A percentile compares a stretch with the other conserved stretches of the same genome.
phyloP scores from a whole-genome alignment of 306 rosid species.

The Geum urbanum region DNA sequence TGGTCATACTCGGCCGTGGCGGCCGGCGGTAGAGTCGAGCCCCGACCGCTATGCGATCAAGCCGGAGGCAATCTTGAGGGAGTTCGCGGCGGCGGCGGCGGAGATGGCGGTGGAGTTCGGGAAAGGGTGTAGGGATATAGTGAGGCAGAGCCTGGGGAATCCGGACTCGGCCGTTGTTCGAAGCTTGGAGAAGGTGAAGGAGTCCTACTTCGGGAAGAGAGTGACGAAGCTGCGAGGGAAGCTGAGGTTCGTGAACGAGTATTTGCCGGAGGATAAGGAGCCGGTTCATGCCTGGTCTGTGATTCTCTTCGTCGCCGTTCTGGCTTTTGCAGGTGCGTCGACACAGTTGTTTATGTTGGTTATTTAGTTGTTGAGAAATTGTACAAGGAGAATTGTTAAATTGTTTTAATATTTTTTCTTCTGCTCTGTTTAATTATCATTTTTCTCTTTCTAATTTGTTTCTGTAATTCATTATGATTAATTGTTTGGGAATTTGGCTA shows the following conservation, averaged over 20 bases:
- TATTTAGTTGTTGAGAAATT: slow-evolving; percentile 19
- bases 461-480: background rate
- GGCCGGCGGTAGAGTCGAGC: slow-evolving; percentile 11
- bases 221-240: slow-evolving; percentile 33
- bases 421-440: background rate
- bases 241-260: slow-evolving; percentile 54
- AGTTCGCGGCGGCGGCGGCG: slow-evolving; percentile 67
- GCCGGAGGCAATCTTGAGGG: slow-evolving; percentile 43
- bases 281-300: slow-evolving; percentile 74
- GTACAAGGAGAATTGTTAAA: background rate
- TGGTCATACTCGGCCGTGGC: slow-evolving; percentile 20
- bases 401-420: background rate
- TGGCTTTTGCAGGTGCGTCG: slow-evolving; percentile 64
- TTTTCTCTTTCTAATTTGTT: background rate
- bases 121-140: slow-evolving; percentile 86
- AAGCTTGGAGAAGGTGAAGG: slow-evolving; percentile 42
- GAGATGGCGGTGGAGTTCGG: slow-evolving; percentile 81
- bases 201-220: slow-evolving; percentile 42
- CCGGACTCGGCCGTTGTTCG: slow-evolving; percentile 48
- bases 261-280: slow-evolving; percentile 86
- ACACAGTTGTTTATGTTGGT: no score
- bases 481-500: background rate
- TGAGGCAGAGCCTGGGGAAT: slow-evolving; percentile 64
- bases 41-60: slow-evolving; percentile 11
- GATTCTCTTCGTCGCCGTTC: slow-evolving; percentile 46